Conservation (phyloP, 768 basidiomycete genomes). For the Clavulina sp. region DNA sequence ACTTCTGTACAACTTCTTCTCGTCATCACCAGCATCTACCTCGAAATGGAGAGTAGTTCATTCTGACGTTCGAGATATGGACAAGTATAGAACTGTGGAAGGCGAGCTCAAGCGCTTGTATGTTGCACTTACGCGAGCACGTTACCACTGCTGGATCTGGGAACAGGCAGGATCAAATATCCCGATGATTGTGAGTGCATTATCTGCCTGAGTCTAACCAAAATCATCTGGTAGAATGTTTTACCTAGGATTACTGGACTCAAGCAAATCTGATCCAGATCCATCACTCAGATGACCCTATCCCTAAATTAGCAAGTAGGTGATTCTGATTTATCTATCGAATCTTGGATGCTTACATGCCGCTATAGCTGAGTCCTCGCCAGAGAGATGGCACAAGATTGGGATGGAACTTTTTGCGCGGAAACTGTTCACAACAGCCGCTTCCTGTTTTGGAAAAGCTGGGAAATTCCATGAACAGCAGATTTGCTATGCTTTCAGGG, state of each 20-base stretch:
- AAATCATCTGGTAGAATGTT: background rate
- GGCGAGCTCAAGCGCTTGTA: conserved; percentile 9
- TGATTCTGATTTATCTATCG: conserved; percentile 1
- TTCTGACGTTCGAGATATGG: background rate
- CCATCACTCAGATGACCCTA: background rate
- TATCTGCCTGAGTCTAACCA: background rate
- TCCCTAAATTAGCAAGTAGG: conserved; percentile 5
- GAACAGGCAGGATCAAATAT: background rate
- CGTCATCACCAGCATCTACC: conserved; percentile 34
- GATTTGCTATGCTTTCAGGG: too few relatives aligned
- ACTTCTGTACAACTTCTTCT: conserved; percentile 57
- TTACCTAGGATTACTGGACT: conserved; percentile 2
- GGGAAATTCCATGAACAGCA: conserved; percentile 5
- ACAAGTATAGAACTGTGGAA: conserved; percentile 1
- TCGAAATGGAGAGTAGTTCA: conserved; percentile 46
- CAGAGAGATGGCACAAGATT: conserved; percentile 4
- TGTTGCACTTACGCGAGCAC: conserved; percentile 9
- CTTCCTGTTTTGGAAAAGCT: conserved; percentile 4
- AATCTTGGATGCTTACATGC: conserved; percentile 3
- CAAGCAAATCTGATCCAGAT: background rate
- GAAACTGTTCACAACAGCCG: conserved; percentile 2
- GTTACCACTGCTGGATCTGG: conserved; percentile 10
- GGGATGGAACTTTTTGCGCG: conserved; percentile 3
- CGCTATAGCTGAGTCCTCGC: background rate
- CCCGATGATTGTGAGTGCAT: conserved; percentile 6